Base-by-base conservation (phyloP, 306 rosid genomes). In the Hippophae rhamnoides region DNA sequence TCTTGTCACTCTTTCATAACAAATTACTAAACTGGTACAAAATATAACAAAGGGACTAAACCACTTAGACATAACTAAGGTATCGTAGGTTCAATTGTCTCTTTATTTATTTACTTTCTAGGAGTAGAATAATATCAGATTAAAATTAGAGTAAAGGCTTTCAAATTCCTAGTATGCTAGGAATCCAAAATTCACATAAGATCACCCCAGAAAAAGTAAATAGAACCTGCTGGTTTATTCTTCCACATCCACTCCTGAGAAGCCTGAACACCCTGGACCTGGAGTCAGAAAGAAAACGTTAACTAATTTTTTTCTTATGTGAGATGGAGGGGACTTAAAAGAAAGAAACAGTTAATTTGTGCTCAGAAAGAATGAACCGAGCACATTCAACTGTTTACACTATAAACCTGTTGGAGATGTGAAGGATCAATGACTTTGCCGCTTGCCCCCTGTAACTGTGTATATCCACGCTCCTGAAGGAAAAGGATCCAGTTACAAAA, bases 211-310 rank as follows among this genome's bases (percentile, higher is more conserved):
- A 54, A 27, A 50, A 75, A 66, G 23, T 58, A 56, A 63, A 13
- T n/a, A 56, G 61, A 72, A 87, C 95, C 98, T 83, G 98, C 55
- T 41, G 83, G 85, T 61, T 83, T 83, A 73, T 78, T 81, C 79
- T 90, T 81, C 96, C 92, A 87, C 81, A 79, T 86, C 89, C 86
- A 77, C 49, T 87, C 96, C 63, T 78, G 96, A 50, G 79, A 55
- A 60, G 81, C 65, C 38, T 31, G 38, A 31, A 31, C 38, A 31
- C 38, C 38, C 38, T 31, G 38, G 38, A 31, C 38, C 38, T 31
- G 38, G 38, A 31, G 38, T 31, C 38, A 0, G 38, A 31, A 31
- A 31, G 38, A 31, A 31, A 31, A 31, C 4, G 38, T 31, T 31
- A 31, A 31, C 5, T 31, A 31, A 1, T 31, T 31, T 27, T 31